Percentiles rank a stretch among this genome's conserved stretches.
phyloP scores from a whole-genome alignment of 2,329 filamentous ascomycete species.

The Thermomyces lanuginosus region DNA sequence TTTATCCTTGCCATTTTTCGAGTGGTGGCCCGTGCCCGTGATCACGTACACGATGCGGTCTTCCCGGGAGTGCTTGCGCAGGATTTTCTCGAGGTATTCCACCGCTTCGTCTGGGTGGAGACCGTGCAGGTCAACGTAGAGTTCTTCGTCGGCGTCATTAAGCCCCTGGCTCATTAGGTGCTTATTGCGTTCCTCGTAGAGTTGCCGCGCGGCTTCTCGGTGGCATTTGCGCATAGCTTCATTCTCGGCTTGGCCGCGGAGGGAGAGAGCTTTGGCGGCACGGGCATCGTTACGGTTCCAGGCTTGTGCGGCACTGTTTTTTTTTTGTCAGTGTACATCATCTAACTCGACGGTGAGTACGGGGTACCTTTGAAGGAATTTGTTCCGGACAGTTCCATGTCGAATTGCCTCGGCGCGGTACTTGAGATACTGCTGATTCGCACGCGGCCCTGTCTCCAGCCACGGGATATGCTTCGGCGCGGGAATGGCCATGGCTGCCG shows the following conservation, averaged over 20 bases:
- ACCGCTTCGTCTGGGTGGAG: constrained; percentile 96
- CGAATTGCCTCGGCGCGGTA: constrained; percentile 91
- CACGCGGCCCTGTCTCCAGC: constrained; percentile 80
- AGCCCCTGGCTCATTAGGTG: constrained; percentile 32
- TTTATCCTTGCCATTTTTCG: constrained; percentile 97
- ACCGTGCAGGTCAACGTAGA: constrained; percentile 94
- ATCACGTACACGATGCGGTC: constrained; percentile 77
- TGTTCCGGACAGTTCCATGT: constrained; percentile 89
- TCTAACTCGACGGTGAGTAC: background rate
- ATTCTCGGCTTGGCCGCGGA: constrained; percentile 91
- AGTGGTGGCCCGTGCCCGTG: constrained; percentile 91
- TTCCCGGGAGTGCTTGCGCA: constrained; percentile 62
- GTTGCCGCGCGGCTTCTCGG: constrained; percentile 73
- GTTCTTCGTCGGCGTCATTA: constrained; percentile 44
- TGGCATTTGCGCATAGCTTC: constrained; percentile 95
- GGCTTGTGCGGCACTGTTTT: constrained; percentile 69
- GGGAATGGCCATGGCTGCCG: constrained; percentile 66
- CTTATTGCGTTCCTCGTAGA: constrained; percentile 89
- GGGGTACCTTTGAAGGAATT: constrained; percentile 93
- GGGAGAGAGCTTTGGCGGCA: constrained; percentile 82
- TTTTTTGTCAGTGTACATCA: constrained; percentile 3
- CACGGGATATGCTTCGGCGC: constrained; percentile 86
- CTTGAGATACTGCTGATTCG: constrained; percentile 89
- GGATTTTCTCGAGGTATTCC: constrained; percentile 75
- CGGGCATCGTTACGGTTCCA: constrained; percentile 97